Percentiles rank a stretch among this genome's conserved stretches.
These are phyloP conservation scores for Astrephomene gubernaculifera DNA, from an alignment of 139 green algal genomes.

Conservation along the genomic window DNA sequence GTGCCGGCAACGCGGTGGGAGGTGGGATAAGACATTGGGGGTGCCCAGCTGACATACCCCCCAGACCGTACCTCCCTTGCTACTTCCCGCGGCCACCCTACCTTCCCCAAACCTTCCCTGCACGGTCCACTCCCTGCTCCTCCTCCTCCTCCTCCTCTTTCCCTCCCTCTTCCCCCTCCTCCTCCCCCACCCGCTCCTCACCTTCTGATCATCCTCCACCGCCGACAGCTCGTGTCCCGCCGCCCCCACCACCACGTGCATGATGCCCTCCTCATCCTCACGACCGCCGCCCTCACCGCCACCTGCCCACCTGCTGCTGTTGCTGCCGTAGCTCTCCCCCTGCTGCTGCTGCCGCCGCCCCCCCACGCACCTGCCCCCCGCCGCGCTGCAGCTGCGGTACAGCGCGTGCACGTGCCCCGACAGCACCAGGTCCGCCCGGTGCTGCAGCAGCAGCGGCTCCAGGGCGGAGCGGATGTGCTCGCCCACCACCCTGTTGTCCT, in stretches of 20 bases:
- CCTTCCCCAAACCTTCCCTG: neutral
- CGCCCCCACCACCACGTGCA: slow-evolving; percentile 70
- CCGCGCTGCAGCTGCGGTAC: slow-evolving; percentile 75
- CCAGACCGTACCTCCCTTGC: no score
- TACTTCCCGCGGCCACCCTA: no score
- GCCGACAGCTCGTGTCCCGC: slow-evolving; percentile 70
- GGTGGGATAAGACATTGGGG: no score
- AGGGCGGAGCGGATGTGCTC: slow-evolving; percentile 72
- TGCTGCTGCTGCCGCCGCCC: no score
- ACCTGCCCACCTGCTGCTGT: no score
- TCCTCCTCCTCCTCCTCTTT: no score
- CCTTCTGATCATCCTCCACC: slow-evolving; percentile 59
- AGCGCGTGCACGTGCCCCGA: slow-evolving; percentile 82
- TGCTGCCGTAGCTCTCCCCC: no score
- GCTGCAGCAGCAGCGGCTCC: slow-evolving; percentile 70
- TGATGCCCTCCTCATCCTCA: slow-evolving; percentile 57
- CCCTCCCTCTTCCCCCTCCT: neutral
- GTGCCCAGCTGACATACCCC: no score
- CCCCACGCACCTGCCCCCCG: slow-evolving; percentile 44
- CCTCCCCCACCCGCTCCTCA: neutral
- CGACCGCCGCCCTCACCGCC: no score
- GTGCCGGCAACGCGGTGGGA: no score
- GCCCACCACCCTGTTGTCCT: slow-evolving; percentile 76
- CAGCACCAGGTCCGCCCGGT: slow-evolving; percentile 76
- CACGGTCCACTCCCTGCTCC: no score